These are phyloP conservation scores for Aspergillus funiculosus DNA, from an alignment of 495 filamentous ascomycete genomes.

Conservation along the genomic window DNA sequence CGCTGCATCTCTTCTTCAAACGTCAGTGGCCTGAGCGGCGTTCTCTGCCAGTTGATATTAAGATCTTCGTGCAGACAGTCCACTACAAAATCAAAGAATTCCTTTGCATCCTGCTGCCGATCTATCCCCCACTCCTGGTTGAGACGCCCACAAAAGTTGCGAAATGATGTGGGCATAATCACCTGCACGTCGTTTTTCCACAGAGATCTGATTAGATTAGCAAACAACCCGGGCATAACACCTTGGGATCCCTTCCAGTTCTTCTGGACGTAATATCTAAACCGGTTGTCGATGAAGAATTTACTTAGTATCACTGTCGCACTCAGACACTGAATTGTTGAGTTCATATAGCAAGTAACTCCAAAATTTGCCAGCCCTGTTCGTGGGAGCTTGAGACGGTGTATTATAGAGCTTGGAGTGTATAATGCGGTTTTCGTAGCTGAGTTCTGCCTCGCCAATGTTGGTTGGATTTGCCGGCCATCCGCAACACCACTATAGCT, in stretches of 20 bases:
- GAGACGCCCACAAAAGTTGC: conserved; percentile 52
- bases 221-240: conserved; percentile 68
- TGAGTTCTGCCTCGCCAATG: conserved; percentile 41
- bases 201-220: conserved; percentile 66
- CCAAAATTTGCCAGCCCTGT: conserved; percentile 79
- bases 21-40: conserved; percentile 53
- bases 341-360: conserved; percentile 88
- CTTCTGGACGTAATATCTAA: conserved; percentile 52
- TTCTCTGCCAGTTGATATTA: conserved; percentile 58
- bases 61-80: conserved; percentile 71
- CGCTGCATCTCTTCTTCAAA: conserved; percentile 56
- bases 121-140: conserved; percentile 56
- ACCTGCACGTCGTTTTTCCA: conserved; percentile 66
- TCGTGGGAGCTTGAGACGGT: conserved; percentile 49
- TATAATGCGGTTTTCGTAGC: conserved; percentile 44
- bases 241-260: conserved; percentile 71
- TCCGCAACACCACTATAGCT: conserved; percentile 88
- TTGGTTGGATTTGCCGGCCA: conserved; percentile 49
- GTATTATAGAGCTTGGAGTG: conserved; percentile 36
- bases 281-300: conserved; percentile 58
- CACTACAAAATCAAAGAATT: conserved; percentile 68
- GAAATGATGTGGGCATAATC: conserved; percentile 48
- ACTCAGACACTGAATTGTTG: conserved; percentile 74
- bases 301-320: conserved; percentile 65
- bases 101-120: conserved; percentile 71